A percentile compares a stretch with the other conserved stretches of the same genome.
These are phyloP conservation scores for Suhomyces wounanorum DNA, from an alignment of 1,139 yeast species.

Conservation along the genomic window DNA sequence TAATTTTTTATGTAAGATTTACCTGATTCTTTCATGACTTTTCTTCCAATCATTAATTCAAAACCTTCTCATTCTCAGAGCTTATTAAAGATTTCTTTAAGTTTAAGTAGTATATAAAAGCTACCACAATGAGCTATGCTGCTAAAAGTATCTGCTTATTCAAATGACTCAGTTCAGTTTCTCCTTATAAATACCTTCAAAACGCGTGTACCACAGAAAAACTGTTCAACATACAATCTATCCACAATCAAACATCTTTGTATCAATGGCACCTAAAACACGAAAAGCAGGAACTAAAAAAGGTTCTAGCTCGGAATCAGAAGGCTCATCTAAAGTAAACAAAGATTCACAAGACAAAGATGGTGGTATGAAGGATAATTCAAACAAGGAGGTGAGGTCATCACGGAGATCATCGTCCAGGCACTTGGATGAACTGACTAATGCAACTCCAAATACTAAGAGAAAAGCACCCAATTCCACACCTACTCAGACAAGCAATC, in stretches of 20 bases:
- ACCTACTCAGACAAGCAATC: background rate
- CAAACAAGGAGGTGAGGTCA: slow-evolving; percentile 5
- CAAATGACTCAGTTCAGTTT: background rate
- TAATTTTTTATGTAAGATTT: too few relatives aligned
- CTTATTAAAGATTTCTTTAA: too few relatives aligned
- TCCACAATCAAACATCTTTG: background rate
- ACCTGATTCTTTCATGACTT: too few relatives aligned
- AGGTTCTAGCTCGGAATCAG: background rate
- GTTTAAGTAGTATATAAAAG: too few relatives aligned
- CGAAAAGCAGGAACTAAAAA: slow-evolving; percentile 6
- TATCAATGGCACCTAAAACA: slow-evolving; percentile 12
- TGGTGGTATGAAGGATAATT: background rate
- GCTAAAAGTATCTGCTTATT: too few relatives aligned
- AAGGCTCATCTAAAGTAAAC: background rate
- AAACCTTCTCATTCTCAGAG: too few relatives aligned
- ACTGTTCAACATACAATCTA: background rate
- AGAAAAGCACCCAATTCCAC: slow-evolving; percentile 4
- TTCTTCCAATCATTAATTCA: too few relatives aligned
- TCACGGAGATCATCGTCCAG: slow-evolving; percentile 5
- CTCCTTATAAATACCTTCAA: too few relatives aligned
- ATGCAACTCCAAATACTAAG: slow-evolving; percentile 10
- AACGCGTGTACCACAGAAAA: background rate
- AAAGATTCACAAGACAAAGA: background rate
- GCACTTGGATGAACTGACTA: background rate
- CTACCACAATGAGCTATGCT: too few relatives aligned